Conservation (phyloP, 805 yeast species). For the Crinitomyces ghanaensis region DNA sequence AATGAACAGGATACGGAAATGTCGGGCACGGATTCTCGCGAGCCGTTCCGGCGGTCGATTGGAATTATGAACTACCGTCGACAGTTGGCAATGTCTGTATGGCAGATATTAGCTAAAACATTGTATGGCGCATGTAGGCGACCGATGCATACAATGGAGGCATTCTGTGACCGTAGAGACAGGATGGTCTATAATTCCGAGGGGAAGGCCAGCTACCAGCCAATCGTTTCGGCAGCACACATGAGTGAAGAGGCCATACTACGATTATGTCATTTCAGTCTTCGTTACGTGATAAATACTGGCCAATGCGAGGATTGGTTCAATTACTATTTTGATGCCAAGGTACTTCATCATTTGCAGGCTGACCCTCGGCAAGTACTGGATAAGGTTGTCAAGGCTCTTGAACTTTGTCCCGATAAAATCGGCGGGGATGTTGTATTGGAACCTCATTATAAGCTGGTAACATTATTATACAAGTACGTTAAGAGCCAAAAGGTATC, state of each 20-base stretch:
- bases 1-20: constrained; percentile 8
- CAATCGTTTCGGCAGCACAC: too few relatives aligned
- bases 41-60: not conserved
- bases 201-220: constrained; percentile 13
- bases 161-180: constrained; percentile 42
- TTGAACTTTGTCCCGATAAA: constrained; percentile 13
- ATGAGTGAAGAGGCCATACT: constrained; percentile 17
- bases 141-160: constrained; percentile 33
- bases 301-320: constrained; percentile 49
- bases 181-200: constrained; percentile 21
- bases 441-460: constrained; percentile 67
- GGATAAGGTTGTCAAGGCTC: constrained; percentile 29
- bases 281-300: constrained; percentile 35
- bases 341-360: constrained; percentile 42
- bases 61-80: constrained; percentile 17
- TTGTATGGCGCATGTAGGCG: constrained; percentile 30
- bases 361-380: constrained; percentile 28
- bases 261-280: constrained; percentile 32
- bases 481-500: constrained; percentile 30
- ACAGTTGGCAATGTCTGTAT: constrained; percentile 33
- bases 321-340: constrained; percentile 45
- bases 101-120: constrained; percentile 46
- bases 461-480: constrained; percentile 48
- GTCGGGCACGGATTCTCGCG: not conserved
- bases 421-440: constrained; percentile 31